Evolutionary conservation across 768 basidiomycete species (phyloP).

Genomic region (Tulasnella sp.): DNA sequence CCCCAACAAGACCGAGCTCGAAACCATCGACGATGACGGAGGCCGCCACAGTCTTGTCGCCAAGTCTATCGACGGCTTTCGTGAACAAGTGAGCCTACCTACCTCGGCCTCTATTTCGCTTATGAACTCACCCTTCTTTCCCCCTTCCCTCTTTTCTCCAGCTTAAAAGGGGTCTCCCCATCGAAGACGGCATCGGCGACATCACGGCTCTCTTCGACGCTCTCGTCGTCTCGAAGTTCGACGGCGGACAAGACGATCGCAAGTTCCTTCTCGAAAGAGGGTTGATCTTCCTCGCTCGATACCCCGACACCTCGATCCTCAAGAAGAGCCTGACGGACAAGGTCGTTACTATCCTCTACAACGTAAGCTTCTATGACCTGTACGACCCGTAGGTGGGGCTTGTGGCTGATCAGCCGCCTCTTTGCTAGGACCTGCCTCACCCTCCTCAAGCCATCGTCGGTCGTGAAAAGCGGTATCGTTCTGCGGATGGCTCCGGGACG

Average conservation of each 20-base stretch:
- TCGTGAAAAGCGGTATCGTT: slow-evolving; percentile 42
- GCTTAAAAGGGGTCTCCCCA: background rate
- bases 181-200: background rate
- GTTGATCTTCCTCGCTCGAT: slow-evolving; percentile 13
- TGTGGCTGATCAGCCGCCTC: background rate
- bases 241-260: background rate
- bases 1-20: background rate
- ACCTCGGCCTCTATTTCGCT: too few species aligned
- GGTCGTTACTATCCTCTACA: slow-evolving; percentile 31
- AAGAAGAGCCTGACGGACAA: slow-evolving; percentile 19
- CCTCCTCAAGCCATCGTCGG: slow-evolving; percentile 63
- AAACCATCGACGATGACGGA: background rate
- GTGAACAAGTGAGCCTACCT: background rate
- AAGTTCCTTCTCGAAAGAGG: slow-evolving; percentile 17
- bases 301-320: slow-evolving; percentile 17
- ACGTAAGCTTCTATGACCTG: slow-evolving; percentile 19
- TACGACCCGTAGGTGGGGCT: background rate
- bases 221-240: background rate
- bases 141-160: too few species aligned
- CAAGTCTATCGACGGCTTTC: background rate
- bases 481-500: slow-evolving; percentile 50
- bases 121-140: too few species aligned
- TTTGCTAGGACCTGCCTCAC: slow-evolving; percentile 54
- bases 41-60: background rate
- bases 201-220: background rate